Evolutionary conservation across 2,329 filamentous ascomycete genomes (phyloP).

Genomic region (Sarocladiaceae sp.): DNA sequence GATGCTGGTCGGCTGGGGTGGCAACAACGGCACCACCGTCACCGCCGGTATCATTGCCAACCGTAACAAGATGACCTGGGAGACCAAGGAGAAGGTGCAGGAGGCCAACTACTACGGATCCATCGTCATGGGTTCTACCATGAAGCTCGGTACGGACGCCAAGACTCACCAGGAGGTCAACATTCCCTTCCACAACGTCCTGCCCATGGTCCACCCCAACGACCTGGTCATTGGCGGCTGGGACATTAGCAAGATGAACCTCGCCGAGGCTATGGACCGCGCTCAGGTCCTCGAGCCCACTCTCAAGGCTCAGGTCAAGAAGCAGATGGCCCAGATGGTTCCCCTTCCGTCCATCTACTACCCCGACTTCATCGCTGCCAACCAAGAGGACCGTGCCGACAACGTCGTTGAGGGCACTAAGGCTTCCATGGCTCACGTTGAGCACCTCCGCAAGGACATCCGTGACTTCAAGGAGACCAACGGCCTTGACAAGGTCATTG

Average conservation of each 20-base stretch:
- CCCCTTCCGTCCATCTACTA: slow-evolving; percentile 97
- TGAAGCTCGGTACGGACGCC: slow-evolving; percentile 88
- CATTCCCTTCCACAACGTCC: slow-evolving; percentile 87
- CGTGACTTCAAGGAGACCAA: slow-evolving; percentile 87
- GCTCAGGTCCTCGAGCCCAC: slow-evolving; percentile 93
- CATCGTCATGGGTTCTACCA: slow-evolving; percentile 91
- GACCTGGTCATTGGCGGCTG: slow-evolving; percentile 92
- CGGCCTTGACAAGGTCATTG: slow-evolving; percentile 86
- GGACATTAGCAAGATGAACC: slow-evolving; percentile 90
- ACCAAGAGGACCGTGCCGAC: slow-evolving; percentile 94
- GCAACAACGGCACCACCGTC: slow-evolving; percentile 96
- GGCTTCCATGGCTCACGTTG: slow-evolving; percentile 80
- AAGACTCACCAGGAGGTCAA: slow-evolving; percentile 86
- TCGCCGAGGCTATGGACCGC: slow-evolving; percentile 90
- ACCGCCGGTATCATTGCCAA: slow-evolving; percentile 97
- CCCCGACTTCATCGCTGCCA: slow-evolving; percentile 97
- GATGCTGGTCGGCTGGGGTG: slow-evolving; percentile 97
- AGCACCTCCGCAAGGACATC: slow-evolving; percentile 89
- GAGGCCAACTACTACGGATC: slow-evolving; percentile 97
- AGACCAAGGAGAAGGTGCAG: slow-evolving; percentile 82
- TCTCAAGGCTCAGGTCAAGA: slow-evolving; percentile 80
- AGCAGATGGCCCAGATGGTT: slow-evolving; percentile 85
- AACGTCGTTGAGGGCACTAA: slow-evolving; percentile 80
- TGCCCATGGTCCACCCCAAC: slow-evolving; percentile 96
- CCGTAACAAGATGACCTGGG: slow-evolving; percentile 78